Evolutionary conservation across 768 basidiomycete species (phyloP).

Genomic region (Chlorophyllum brunneum): DNA sequence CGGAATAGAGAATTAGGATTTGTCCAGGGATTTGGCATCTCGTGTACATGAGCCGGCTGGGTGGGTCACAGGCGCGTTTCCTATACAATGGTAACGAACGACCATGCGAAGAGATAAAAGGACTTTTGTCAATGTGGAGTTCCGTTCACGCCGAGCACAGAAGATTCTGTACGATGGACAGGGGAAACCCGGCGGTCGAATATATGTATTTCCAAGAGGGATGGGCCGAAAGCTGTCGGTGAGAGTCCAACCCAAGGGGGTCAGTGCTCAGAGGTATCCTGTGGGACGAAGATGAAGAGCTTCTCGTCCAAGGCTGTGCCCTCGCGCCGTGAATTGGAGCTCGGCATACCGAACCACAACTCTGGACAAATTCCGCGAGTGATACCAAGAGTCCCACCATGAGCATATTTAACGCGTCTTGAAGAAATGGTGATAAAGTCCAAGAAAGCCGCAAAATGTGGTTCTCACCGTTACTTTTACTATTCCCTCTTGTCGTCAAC

Average conservation of each 20-base stretch:
- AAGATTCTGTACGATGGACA: no score
- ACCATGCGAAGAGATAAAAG: not conserved
- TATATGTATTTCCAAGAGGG: no score
- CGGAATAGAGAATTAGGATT: not conserved
- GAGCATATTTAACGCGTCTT: not conserved
- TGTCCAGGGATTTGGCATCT: constrained; percentile 4
- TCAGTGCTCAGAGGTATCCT: no score
- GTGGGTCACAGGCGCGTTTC: not conserved
- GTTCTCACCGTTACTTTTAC: constrained; percentile 10
- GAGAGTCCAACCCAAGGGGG: no score
- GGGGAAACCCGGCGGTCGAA: no score
- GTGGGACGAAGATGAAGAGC: no score
- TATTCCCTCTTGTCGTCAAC: constrained; percentile 19
- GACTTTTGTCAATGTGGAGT: not conserved
- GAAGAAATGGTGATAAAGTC: not conserved
- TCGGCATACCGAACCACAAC: not conserved
- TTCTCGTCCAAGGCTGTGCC: constrained; percentile 1
- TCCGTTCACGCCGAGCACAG: not conserved
- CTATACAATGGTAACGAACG: not conserved
- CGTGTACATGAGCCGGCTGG: constrained; percentile 1
- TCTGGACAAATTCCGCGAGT: not conserved
- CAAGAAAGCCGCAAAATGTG: constrained; percentile 4
- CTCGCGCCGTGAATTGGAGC: no score
- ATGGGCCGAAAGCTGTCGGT: no score
- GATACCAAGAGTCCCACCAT: constrained; percentile 1